Conservation (phyloP, 2,329 filamentous ascomycete species). For the Venturia nashicola region DNA sequence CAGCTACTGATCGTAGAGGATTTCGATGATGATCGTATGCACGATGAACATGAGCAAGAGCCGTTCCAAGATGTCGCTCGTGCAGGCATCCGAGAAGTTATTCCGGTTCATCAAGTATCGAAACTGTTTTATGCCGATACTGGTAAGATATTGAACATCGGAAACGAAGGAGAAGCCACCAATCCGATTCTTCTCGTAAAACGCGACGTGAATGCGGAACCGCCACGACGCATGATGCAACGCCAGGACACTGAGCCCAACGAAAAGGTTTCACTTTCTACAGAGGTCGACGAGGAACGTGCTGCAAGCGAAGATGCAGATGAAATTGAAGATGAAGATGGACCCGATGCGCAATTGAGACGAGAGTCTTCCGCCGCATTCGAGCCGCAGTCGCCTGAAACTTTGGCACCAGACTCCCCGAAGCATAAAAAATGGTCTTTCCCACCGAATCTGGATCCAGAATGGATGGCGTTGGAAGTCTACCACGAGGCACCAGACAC, state of each 20-base stretch:
- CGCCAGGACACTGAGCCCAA: conserved; percentile 17
- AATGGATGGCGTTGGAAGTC: conserved; percentile 87
- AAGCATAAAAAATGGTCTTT: conserved; percentile 39
- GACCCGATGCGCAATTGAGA: conserved; percentile 31
- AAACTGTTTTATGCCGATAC: conserved; percentile 93
- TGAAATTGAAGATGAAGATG: conserved; percentile 22
- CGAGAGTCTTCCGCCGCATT: conserved; percentile 26
- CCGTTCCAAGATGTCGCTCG: conserved; percentile 47
- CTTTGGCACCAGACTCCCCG: conserved; percentile 11
- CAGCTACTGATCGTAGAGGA: conserved; percentile 76
- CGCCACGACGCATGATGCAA: conserved; percentile 47
- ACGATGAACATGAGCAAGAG: conserved; percentile 52
- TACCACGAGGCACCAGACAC: conserved; percentile 53
- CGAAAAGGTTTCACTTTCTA: conserved; percentile 26
- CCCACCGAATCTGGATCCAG: conserved; percentile 66
- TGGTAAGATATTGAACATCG: conserved; percentile 78
- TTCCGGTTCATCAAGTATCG: conserved; percentile 64
- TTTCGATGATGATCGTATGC: conserved; percentile 57
- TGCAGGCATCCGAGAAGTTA: conserved; percentile 53
- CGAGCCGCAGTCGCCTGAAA: conserved; percentile 10
- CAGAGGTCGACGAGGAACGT: conserved; percentile 25
- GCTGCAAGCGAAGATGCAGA: conserved; percentile 20
- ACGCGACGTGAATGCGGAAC: conserved; percentile 52
- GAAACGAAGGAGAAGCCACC: conserved; percentile 52
- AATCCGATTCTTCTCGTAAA: conserved; percentile 66